Evolutionary conservation across 768 basidiomycete genomes (phyloP).

Genomic region (Sarcomyxa edulis): DNA sequence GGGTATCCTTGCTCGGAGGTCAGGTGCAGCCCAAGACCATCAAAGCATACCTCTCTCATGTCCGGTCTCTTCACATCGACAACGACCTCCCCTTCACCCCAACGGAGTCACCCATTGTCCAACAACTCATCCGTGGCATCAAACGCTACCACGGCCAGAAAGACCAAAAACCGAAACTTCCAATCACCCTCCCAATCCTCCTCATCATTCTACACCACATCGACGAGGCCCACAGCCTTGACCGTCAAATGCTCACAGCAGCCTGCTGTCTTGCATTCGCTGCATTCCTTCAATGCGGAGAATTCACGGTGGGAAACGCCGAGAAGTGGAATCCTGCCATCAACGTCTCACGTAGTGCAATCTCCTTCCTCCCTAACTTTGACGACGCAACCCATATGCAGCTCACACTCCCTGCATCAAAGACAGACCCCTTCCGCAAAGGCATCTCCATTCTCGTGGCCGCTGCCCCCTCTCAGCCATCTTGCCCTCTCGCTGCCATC

Average conservation of each 20-base stretch:
- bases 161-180: no score
- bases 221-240: neutral
- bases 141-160: slow-evolving; percentile 23
- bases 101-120: slow-evolving; percentile 20
- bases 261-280: no score
- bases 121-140: slow-evolving; percentile 25
- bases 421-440: slow-evolving; percentile 29
- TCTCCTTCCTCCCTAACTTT: slow-evolving; percentile 21
- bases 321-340: slow-evolving; percentile 7
- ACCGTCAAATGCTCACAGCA: slow-evolving; percentile 9
- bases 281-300: slow-evolving; percentile 14
- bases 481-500: slow-evolving; percentile 12
- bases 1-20: no score
- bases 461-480: slow-evolving; percentile 10
- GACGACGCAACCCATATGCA: slow-evolving; percentile 15
- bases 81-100: slow-evolving; percentile 18
- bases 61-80: slow-evolving; percentile 25
- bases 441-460: slow-evolving; percentile 10
- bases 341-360: slow-evolving; percentile 16
- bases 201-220: slow-evolving; percentile 14
- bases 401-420: slow-evolving; percentile 26
- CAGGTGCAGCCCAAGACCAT: no score
- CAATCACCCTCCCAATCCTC: slow-evolving; percentile 18
- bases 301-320: slow-evolving; percentile 5
- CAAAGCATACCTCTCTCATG: slow-evolving; percentile 15